Base-by-base conservation (phyloP, 345 rosid genomes). In the Bruguiera gymnorhiza region DNA sequence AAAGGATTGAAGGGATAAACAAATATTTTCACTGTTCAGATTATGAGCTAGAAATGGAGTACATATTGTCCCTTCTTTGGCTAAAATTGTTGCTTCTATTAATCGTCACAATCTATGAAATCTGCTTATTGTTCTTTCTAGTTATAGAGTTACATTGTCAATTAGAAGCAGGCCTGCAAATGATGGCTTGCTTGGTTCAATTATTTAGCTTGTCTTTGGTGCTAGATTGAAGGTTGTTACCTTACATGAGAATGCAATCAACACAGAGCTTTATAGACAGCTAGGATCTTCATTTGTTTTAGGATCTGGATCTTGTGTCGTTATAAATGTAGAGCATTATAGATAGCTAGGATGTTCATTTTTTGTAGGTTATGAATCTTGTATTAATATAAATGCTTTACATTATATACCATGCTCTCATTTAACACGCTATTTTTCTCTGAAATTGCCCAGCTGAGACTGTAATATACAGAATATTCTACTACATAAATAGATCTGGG, bases 391-490 rank as follows among this genome's bases (percentile, higher is more conserved):
- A 53, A 13, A 32, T 65, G 54, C 53, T 60, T 11, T 50, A 39
- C 26, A 27, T 65, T 60, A 39, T 4, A 20, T 36, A 11, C 48
- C 6, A 5, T 60, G 34, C 64, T 37, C 7, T 43, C 11, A 58
- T 16, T 21, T 70, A 54, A 78, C 60, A 13, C 9, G 6, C 16
- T 56, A 62, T 65, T 73, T 71, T 65, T 39, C 83, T 66, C 75
- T 64, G 53, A 72, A 67, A 60, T 78, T 78, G 72, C 60, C 73
- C 96, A 95, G 99, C 97, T 84, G 99, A 95, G 85, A 95, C 99
- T 79, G 99, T 95, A 63, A 86, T 92, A 84, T 95, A 87, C 82
- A 82, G 99, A 86, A 95, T 95, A 80, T 95, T 86, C 80, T 95
- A 88, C 89, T 87, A 87, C 85, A 81, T 92, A 74, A 95, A 90